Conservation (phyloP, 2,329 filamentous ascomycete species). For the Aspergillus aculeatinus region DNA sequence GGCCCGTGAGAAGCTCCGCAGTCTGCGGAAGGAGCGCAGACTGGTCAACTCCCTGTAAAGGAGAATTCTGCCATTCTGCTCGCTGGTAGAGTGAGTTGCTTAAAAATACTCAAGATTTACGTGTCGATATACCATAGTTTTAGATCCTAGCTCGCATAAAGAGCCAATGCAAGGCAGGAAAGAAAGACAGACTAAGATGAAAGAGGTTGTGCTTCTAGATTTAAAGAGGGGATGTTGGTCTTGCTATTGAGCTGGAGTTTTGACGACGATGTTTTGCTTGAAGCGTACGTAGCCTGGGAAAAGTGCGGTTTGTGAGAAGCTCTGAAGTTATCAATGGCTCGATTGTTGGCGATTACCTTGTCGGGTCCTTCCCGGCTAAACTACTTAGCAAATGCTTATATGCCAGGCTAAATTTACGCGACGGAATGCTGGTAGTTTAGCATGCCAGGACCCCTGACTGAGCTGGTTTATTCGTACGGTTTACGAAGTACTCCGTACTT, state of each 20-base stretch:
- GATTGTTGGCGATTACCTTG: too few relatives aligned
- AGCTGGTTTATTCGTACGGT: too few relatives aligned
- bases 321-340: too few relatives aligned
- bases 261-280: too few relatives aligned
- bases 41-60: slow-evolving; percentile 42
- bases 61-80: background rate
- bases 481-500: too few relatives aligned
- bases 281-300: too few relatives aligned
- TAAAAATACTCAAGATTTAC: background rate
- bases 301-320: too few relatives aligned
- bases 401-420: too few relatives aligned
- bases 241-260: background rate
- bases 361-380: too few relatives aligned
- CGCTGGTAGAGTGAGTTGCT: background rate
- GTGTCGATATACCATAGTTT: slow-evolving; percentile 6
- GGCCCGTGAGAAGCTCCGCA: slow-evolving; percentile 54
- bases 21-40: slow-evolving; percentile 47
- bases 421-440: too few relatives aligned
- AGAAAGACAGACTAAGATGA: background rate
- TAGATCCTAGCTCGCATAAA: background rate
- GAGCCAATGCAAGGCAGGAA: background rate
- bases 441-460: too few relatives aligned
- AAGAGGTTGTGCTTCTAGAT: background rate
- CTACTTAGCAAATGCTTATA: too few relatives aligned
- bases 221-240: slow-evolving; percentile 3